phyloP scores from a whole-genome alignment of 164 flowering plant genomes.

The Berberis vulgaris region DNA sequence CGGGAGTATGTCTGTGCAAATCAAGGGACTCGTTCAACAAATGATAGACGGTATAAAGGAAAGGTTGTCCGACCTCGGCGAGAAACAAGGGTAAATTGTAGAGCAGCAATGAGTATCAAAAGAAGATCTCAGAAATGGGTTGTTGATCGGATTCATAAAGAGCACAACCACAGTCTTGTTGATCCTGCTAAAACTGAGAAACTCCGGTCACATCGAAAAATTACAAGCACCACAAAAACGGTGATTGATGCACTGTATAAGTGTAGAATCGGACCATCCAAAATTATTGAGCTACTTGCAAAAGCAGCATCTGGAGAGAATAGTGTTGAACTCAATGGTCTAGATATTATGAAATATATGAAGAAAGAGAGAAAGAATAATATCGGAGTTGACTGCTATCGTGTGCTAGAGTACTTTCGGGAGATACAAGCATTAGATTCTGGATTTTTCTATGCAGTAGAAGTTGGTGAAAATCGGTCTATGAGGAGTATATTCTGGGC shows the following conservation, averaged over 20 bases:
- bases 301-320: constrained; percentile 5
- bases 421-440: constrained; percentile 10
- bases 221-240: constrained; percentile 4
- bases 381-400: constrained; percentile 9
- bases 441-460: constrained; percentile 13
- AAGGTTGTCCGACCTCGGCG: constrained; percentile 14
- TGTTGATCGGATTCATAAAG: not conserved
- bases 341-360: constrained; percentile 6
- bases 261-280: constrained; percentile 9
- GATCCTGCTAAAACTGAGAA: constrained; percentile 12
- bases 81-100: constrained; percentile 15
- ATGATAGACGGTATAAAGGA: constrained; percentile 12
- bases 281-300: constrained; percentile 1
- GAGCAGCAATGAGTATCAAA: constrained; percentile 12
- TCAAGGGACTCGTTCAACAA: constrained; percentile 12
- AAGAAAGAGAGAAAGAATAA: constrained; percentile 11
- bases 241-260: constrained; percentile 7
- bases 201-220: constrained; percentile 16
- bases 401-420: constrained; percentile 6
- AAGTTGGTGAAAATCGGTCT: constrained; percentile 6
- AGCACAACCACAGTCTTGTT: constrained; percentile 6
- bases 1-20: constrained; percentile 14
- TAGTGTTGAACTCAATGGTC: constrained; percentile 1
- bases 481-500: constrained; percentile 14
- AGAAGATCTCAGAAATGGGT: constrained; percentile 10